A percentile compares a stretch with the other conserved stretches of the same genome.
Conservation (phyloP, 2,329 filamentous ascomycete genomes). For the Zymoseptoria passerinii region DNA sequence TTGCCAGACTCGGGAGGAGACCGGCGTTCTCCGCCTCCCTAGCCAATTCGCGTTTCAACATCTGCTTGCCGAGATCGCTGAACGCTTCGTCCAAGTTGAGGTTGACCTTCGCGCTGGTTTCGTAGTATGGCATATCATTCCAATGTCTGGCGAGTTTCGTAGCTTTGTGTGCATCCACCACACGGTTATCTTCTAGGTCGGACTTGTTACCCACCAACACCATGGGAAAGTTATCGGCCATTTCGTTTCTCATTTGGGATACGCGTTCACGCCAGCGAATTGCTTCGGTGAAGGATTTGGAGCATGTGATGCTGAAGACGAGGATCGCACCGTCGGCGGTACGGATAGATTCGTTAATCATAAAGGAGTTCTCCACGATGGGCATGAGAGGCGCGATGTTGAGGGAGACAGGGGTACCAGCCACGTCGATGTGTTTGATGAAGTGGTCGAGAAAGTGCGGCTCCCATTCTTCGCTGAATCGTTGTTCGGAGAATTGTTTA, state of each 20-base stretch:
- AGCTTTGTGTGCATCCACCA: neutral
- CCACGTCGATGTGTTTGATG: neutral
- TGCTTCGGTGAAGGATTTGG: neutral
- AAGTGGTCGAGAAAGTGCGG: neutral
- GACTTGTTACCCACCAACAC: neutral
- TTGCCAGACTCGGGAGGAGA: neutral
- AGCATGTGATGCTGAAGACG: neutral
- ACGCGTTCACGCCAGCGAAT: neutral
- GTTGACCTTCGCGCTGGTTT: neutral
- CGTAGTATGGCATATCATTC: neutral
- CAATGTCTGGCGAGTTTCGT: neutral
- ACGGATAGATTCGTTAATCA: neutral
- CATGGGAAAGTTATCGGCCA: neutral
- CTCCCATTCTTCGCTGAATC: neutral
- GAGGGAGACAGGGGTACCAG: neutral
- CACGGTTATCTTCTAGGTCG: neutral
- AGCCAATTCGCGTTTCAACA: neutral
- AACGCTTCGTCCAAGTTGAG: neutral
- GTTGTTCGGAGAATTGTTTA: neutral
- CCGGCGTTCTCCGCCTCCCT: neutral
- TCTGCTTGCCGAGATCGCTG: neutral
- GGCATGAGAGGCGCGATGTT: neutral
- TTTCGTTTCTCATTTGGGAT: neutral
- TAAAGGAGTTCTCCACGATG: neutral
- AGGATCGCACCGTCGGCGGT: neutral